phyloP scores from a whole-genome alignment of 495 filamentous ascomycete genomes.

The Aspergillus sparsus region DNA sequence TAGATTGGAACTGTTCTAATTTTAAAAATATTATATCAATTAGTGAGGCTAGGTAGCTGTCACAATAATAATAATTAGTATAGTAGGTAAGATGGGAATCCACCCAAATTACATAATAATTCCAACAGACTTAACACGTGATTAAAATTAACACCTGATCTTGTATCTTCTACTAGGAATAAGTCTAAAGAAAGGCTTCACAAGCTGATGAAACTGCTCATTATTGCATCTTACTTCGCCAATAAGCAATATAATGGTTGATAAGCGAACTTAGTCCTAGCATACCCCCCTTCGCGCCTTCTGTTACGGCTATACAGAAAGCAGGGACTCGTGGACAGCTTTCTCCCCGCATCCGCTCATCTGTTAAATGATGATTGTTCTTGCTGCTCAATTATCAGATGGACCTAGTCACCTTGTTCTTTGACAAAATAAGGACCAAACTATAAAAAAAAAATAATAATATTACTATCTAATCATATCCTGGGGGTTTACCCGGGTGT shows the following conservation, averaged over 20 bases:
- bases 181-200: background rate
- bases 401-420: slow-evolving; percentile 30
- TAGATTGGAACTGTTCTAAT: too few species aligned
- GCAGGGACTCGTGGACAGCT: slow-evolving; percentile 26
- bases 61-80: too few species aligned
- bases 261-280: background rate
- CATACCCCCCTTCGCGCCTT: background rate
- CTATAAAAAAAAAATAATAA: background rate
- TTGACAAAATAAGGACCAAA: slow-evolving; percentile 15
- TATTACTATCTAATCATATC: background rate
- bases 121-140: background rate
- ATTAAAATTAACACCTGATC: background rate
- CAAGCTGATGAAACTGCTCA: background rate
- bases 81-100: too few species aligned
- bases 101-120: too few species aligned
- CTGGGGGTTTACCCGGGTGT: slow-evolving; percentile 21
- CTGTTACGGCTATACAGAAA: background rate
- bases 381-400: slow-evolving; percentile 31
- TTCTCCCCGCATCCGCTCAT: slow-evolving; percentile 46
- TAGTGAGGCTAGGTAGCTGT: too few species aligned
- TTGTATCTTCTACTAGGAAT: background rate
- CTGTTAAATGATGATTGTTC: slow-evolving; percentile 41
- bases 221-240: too few species aligned
- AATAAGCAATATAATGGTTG: too few species aligned
- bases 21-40: too few species aligned